Conservation (phyloP, 352 stramenopile species). For the Globisporangium abappressorium region DNA sequence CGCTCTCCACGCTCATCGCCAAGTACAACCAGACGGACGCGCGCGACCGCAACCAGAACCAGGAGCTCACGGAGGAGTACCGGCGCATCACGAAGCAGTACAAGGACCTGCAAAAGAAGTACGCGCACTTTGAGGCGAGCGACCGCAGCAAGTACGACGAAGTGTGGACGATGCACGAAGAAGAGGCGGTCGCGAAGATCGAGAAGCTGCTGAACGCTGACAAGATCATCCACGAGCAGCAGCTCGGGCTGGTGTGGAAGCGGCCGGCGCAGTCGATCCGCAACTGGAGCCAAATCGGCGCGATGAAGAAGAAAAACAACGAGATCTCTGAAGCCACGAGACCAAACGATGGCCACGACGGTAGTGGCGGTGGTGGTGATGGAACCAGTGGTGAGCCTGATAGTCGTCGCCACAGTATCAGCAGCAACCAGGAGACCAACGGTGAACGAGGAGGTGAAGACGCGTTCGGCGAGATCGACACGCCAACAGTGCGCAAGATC, state of each 20-base stretch:
- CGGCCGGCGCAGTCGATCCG: slow-evolving; percentile 52
- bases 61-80: slow-evolving; percentile 94
- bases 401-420: background rate
- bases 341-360: slow-evolving; percentile 9
- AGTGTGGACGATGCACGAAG: slow-evolving; percentile 92
- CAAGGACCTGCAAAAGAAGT: slow-evolving; percentile 94
- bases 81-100: slow-evolving; percentile 93
- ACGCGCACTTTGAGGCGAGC: slow-evolving; percentile 90
- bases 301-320: slow-evolving; percentile 30
- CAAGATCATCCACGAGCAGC: slow-evolving; percentile 88
- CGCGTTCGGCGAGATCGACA: slow-evolving; percentile 50
- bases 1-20: slow-evolving; percentile 80
- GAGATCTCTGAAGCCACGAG: slow-evolving; percentile 9
- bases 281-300: slow-evolving; percentile 41
- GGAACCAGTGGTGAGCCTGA: background rate
- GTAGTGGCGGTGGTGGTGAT: background rate
- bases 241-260: slow-evolving; percentile 84
- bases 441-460: slow-evolving; percentile 16
- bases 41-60: slow-evolving; percentile 85
- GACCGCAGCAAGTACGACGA: slow-evolving; percentile 88
- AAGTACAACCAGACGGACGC: slow-evolving; percentile 93
- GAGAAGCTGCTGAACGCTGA: slow-evolving; percentile 88
- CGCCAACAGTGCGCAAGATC: slow-evolving; percentile 55
- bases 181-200: slow-evolving; percentile 77
- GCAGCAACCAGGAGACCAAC: slow-evolving; percentile 11